Conservation (phyloP, 139 green algal genomes). For the Tetradesmus lagerheimii region DNA sequence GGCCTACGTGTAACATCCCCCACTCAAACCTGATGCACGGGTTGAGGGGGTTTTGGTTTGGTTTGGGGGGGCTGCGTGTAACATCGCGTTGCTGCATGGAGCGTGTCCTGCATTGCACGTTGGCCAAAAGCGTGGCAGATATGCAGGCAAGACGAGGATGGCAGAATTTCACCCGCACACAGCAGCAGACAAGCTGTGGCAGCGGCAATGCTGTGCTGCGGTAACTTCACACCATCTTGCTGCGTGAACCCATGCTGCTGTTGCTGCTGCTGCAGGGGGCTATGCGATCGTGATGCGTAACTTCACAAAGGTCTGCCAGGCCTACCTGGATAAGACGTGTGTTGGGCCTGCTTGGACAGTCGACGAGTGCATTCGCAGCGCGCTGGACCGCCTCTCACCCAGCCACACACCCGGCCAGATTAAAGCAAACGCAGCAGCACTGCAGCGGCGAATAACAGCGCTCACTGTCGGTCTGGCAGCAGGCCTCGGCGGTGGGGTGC, state of each 20-base stretch:
- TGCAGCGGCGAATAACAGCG: not conserved
- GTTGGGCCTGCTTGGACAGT: not conserved
- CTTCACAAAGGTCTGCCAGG: conserved; percentile 26
- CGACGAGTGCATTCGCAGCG: not conserved
- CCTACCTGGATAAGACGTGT: not conserved
- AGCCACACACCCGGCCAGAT: not conserved
- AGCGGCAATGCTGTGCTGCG: not conserved
- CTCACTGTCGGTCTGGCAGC: not conserved
- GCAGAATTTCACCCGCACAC: too few species aligned
- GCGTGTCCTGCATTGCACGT: too few species aligned
- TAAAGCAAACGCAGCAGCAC: not conserved
- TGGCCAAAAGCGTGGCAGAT: too few species aligned
- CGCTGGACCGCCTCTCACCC: not conserved
- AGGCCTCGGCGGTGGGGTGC: not conserved
- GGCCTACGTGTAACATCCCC: too few species aligned
- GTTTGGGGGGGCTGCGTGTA: too few species aligned
- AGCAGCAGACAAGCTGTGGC: not conserved
- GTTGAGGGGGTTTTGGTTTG: too few species aligned
- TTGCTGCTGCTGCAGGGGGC: conserved; percentile 15
- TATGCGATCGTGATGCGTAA: conserved; percentile 33
- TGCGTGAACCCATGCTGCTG: conserved; percentile 7
- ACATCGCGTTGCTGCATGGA: too few species aligned
- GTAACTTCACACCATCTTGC: not conserved
- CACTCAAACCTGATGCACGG: too few species aligned
- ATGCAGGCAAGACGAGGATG: not conserved